Base-by-base conservation (phyloP, 192 early-diverging fungal species). In the Mortierella claussenii region DNA sequence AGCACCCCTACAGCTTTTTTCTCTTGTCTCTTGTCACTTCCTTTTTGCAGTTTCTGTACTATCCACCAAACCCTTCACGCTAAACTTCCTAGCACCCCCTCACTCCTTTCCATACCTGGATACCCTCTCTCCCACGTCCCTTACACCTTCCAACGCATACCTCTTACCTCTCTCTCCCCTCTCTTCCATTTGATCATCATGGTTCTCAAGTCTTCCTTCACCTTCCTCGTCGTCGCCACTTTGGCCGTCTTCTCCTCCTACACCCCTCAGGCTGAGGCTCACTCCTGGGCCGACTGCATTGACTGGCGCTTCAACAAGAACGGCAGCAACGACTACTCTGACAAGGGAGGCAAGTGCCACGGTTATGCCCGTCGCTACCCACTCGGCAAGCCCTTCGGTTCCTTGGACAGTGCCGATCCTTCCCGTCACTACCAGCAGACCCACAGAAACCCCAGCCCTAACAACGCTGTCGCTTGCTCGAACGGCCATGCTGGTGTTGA, bases 221-320 rank as follows among this genome's bases (percentile, higher is more conserved):
- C 69, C 11, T 18, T 58, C 30, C 42, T 71, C 47, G 45, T 49
- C 46, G 34, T 63, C 17, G 69, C 69, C 58, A 26, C 69, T 44
- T 51, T 71, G 69, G 60, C 69, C 17, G 44, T 71, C 47, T 52
- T 71, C 60, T 34, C 58, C 33, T 31, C 58, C 49, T 33, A 61
- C 31, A 28, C 69, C 31, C 69, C 58, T 21, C 59, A 71, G 60
- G 69, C 47, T 45, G 60, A 71, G 44, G 69, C 69, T 21, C 69
- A 71, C 55, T 71, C 69, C 23, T 71, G 69, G 69, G 55, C 47
- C 15, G 69, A 71, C 60, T 71, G 69, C 60, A 51, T 71, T 33
- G 58, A 71, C 36, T 71, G 69, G 69, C 36, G 46, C 32, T 71
- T 71, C 54, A 69, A 68, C n/a, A 69, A 53, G 23, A 4, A 48